These are phyloP conservation scores for Henningerozyma blattae DNA, from an alignment of 805 yeast genomes.

Conservation along the genomic window DNA sequence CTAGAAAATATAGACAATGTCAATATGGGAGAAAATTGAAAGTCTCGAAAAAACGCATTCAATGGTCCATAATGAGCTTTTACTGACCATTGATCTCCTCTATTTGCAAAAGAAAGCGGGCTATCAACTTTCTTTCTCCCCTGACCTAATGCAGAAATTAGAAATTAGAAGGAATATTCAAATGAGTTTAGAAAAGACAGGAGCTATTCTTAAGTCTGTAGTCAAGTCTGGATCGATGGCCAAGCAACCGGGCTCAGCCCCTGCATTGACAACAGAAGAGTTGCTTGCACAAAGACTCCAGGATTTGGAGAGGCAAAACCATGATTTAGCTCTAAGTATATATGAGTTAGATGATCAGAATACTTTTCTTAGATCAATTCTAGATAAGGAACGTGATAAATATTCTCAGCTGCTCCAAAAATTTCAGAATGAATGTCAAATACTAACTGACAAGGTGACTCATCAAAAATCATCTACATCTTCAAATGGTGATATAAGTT, in stretches of 20 bases:
- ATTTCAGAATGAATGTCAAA: too few relatives aligned
- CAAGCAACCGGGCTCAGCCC: neutral
- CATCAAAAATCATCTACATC: too few relatives aligned
- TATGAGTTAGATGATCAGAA: constrained; percentile 10
- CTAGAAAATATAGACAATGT: too few relatives aligned
- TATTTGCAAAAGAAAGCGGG: constrained; percentile 8
- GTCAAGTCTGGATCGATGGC: neutral
- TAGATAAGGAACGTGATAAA: too few relatives aligned
- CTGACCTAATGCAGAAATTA: constrained; percentile 5
- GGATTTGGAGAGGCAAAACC: constrained; percentile 9
- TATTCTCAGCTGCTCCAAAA: too few relatives aligned
- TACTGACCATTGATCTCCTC: constrained; percentile 24
- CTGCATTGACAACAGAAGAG: constrained; percentile 6
- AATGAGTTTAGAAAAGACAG: constrained; percentile 14
- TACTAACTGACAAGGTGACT: too few relatives aligned
- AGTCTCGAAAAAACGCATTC: constrained; percentile 22
- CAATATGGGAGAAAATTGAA: constrained; percentile 1
- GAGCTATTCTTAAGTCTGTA: constrained; percentile 6
- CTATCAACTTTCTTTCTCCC: neutral
- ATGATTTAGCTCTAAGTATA: too few relatives aligned
- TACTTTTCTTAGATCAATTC: too few relatives aligned
- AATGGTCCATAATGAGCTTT: constrained; percentile 21
- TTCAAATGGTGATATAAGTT: too few relatives aligned
- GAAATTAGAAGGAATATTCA: constrained; percentile 13
- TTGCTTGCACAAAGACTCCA: constrained; percentile 7